Base-by-base conservation (phyloP, 2,329 filamentous ascomycete genomes). In the Phaeosphaeriaceae sp. region DNA sequence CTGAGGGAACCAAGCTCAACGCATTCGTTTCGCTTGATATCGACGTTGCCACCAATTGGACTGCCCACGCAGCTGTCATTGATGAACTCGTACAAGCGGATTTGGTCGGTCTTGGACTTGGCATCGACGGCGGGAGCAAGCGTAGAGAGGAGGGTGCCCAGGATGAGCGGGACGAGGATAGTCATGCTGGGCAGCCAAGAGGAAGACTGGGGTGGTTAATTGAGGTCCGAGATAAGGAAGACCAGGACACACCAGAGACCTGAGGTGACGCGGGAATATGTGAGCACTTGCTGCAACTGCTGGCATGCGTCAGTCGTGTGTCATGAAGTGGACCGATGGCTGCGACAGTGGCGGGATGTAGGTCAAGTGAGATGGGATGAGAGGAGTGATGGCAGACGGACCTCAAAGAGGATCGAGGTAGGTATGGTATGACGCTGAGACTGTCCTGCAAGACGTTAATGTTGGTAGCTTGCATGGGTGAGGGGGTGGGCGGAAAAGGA, bases 21-120 rank as follows among this genome's bases (percentile, higher is more conserved):
- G 52, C 72, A 75, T 6, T 66, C 17, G 25, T 54, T 56, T n/a
- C 42, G 41, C 20, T 62, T 58, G 48, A 72, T n/a, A 46, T 73
- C 67, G 48, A 63, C 33, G 7, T 68, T 65, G 25, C 40, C 49
- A 19, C 48, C 55, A 1, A 57, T 27, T 6, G 69, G 61, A 7
- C 56, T 17, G 36, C 62, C 69, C 4, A 54, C 47, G 54, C 71
- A 74, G 47, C 60, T 48, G 10, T 54, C 27, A 17, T 45, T 58
- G 40, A 20, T n/a, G 56, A 67, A 74, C 33, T 53, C 24, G 24
- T 59, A 66, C 25, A 68, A 17, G 7, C 56, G 48, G 20, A 72
- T 31, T 47, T 61, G 65, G 46, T 53, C 49, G 3, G 62, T 48
- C 31, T 59, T 63, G 21, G 22, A 50, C n/a, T 58, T 60, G 50